Evolutionary conservation across 2,329 filamentous ascomycete genomes (phyloP).

Genomic region (Triangularia verruculosa): DNA sequence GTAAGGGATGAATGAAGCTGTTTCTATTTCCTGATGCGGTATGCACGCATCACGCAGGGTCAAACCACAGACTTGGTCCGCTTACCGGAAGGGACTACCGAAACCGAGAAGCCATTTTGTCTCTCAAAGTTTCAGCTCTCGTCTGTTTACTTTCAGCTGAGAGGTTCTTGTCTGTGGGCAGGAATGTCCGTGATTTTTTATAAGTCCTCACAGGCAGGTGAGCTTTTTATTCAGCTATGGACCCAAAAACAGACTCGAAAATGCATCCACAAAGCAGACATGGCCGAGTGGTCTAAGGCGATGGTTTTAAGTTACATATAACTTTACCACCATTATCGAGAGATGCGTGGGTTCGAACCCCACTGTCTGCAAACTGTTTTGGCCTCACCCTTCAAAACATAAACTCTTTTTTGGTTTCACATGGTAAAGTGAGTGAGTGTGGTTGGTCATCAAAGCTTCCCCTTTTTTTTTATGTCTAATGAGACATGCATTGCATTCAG

Average conservation of each 20-base stretch:
- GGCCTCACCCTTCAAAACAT: too few species aligned
- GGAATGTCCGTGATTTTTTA: background rate
- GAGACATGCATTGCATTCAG: background rate
- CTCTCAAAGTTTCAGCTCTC: background rate
- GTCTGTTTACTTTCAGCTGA: background rate
- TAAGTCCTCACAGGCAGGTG: too few species aligned
- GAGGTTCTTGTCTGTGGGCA: background rate
- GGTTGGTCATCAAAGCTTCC: too few species aligned
- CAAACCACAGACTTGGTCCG: background rate
- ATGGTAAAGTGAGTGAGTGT: too few species aligned
- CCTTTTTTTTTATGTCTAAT: too few species aligned
- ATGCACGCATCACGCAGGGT: background rate
- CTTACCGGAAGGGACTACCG: background rate
- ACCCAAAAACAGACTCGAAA: background rate
- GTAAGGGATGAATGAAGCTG: background rate
- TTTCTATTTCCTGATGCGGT: background rate
- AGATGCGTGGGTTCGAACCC: background rate
- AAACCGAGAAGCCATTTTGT: background rate
- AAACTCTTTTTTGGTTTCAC: too few species aligned
- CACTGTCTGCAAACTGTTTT: background rate
- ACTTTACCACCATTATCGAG: background rate
- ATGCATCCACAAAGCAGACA: background rate
- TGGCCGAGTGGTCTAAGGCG: background rate
- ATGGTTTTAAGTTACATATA: background rate
- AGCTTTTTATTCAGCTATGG: background rate